These are phyloP conservation scores for Arbutus unedo DNA, from an alignment of 148 eudicot species.

Conservation along the genomic window DNA sequence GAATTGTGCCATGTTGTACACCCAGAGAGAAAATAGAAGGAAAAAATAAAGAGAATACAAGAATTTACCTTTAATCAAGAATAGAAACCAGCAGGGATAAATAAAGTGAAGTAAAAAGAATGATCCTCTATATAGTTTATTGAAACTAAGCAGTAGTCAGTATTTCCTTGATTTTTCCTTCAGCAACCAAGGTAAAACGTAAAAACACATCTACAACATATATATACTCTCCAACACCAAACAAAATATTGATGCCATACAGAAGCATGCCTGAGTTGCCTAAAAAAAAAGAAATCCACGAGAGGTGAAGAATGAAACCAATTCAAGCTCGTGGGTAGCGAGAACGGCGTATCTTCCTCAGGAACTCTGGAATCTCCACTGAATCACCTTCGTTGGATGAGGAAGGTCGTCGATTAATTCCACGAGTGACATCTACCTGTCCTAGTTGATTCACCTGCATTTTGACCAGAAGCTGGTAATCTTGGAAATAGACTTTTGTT, in stretches of 20 bases:
- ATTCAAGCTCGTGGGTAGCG: slow-evolving; percentile 80
- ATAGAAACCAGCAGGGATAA: neutral
- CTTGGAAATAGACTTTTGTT: neutral
- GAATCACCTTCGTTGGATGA: slow-evolving; percentile 68
- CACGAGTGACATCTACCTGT: slow-evolving; percentile 48
- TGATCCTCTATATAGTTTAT: neutral
- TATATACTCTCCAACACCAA: neutral
- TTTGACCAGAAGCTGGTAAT: neutral
- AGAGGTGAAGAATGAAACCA: neutral
- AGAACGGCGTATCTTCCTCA: slow-evolving; percentile 96
- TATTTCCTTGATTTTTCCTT: neutral
- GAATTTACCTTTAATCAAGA: neutral
- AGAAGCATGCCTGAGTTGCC: neutral
- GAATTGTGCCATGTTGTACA: too few relatives aligned
- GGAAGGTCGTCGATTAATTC: slow-evolving; percentile 45
- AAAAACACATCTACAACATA: neutral
- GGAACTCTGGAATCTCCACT: slow-evolving; percentile 96
- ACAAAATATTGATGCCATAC: slow-evolving; percentile 9
- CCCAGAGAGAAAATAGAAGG: too few relatives aligned
- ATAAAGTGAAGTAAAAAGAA: neutral
- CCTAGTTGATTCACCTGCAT: slow-evolving; percentile 54
- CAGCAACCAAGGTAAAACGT: neutral
- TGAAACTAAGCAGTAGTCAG: neutral
- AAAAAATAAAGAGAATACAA: too few relatives aligned
- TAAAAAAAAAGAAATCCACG: neutral